These are phyloP conservation scores for Eremothecium coryli DNA, from an alignment of 1,139 yeast species.

Conservation along the genomic window DNA sequence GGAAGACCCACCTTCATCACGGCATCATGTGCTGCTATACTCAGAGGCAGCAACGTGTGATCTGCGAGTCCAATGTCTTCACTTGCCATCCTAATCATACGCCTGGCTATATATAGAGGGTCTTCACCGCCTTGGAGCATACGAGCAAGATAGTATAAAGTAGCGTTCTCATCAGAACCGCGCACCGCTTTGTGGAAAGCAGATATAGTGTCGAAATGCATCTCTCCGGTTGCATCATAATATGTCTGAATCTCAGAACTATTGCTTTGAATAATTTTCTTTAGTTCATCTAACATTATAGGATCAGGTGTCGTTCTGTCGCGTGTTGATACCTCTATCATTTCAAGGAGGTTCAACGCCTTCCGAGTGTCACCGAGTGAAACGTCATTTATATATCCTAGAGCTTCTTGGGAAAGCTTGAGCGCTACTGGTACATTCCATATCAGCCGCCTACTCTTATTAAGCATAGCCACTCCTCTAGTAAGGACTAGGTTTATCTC, in stretches of 20 bases:
- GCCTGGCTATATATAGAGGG: conserved; percentile 80
- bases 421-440: conserved; percentile 33
- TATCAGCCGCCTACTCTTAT: conserved; percentile 44
- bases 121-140: conserved; percentile 93
- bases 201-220: conserved; percentile 88
- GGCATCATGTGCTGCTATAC: conserved; percentile 77
- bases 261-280: conserved; percentile 21
- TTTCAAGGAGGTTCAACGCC: conserved; percentile 68
- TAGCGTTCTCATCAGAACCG: conserved; percentile 84
- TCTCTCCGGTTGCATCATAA: conserved; percentile 86
- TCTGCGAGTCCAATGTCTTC: conserved; percentile 85
- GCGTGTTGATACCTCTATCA: conserved; percentile 35
- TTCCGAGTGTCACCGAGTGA: conserved; percentile 86
- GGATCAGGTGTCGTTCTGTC: conserved; percentile 7
- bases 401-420: conserved; percentile 46
- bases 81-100: conserved; percentile 88
- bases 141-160: conserved; percentile 72
- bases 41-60: conserved; percentile 76
- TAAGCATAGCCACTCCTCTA: conserved; percentile 54
- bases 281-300: conserved; percentile 12
- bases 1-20: conserved; percentile 94
- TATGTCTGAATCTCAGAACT: conserved; percentile 36
- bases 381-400: conserved; percentile 63
- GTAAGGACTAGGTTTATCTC: conserved; percentile 53
- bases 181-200: conserved; percentile 89